Evolutionary conservation across 108 stramenopile genomes (phyloP).

Genomic region (Epithemia pelagica): DNA sequence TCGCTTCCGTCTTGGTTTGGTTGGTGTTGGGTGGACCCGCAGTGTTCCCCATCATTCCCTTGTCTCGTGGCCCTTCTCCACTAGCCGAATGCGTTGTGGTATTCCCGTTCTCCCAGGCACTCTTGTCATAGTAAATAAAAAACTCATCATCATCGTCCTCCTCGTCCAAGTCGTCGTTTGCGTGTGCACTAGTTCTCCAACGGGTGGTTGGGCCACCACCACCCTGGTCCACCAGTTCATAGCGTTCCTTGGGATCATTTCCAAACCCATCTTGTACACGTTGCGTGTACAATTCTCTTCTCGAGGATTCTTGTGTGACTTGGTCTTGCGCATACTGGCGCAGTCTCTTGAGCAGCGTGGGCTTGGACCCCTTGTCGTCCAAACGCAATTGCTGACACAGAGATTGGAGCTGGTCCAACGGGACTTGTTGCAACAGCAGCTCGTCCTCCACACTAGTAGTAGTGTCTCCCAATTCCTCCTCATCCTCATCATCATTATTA

Average conservation of each 20-base stretch:
- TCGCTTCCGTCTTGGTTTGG: constrained; percentile 5
- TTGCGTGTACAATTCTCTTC: constrained; percentile 29
- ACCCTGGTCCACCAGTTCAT: constrained; percentile 22
- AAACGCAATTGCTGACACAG: constrained; percentile 58
- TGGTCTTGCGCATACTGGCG: constrained; percentile 50
- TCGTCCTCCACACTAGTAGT: constrained; percentile 58
- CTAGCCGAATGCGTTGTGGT: no score
- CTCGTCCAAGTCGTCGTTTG: constrained; percentile 17
- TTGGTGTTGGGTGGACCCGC: constrained; percentile 11
- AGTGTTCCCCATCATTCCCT: constrained; percentile 8
- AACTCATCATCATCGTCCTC: constrained; percentile 39
- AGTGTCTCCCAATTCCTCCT: constrained; percentile 14
- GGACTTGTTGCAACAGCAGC: constrained; percentile 40
- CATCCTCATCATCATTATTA: constrained; percentile 9
- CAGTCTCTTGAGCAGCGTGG: constrained; percentile 46
- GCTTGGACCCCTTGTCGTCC: constrained; percentile 48
- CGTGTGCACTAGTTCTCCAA: no score
- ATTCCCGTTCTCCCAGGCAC: no score
- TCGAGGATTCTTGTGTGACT: constrained; percentile 38
- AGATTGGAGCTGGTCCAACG: constrained; percentile 40
- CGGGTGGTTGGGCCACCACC: no score
- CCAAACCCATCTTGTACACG: constrained; percentile 52
- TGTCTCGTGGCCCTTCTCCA: constrained; percentile 16
- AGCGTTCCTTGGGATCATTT: constrained; percentile 30
- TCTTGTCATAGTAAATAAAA: no score